Evolutionary conservation across 2,329 filamentous ascomycete species (phyloP).

Genomic region (Penicillium sp.): DNA sequence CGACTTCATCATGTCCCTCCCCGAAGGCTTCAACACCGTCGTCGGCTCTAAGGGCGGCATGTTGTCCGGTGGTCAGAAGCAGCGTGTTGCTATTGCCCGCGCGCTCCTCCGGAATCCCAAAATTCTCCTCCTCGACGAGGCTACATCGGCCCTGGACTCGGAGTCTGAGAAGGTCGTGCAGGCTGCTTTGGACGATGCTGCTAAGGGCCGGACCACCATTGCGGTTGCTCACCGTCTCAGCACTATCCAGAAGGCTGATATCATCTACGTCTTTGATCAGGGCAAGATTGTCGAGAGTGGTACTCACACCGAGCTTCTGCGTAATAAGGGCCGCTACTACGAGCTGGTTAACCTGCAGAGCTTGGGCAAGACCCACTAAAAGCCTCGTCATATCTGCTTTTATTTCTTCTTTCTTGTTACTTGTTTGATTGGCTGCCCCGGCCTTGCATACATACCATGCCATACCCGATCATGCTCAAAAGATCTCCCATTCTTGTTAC

Average conservation of each 20-base stretch:
- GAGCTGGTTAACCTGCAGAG: conserved; percentile 81
- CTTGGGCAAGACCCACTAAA: conserved; percentile 59
- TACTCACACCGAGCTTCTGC: conserved; percentile 73
- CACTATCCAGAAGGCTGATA: conserved; percentile 91
- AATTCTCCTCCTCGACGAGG: conserved; percentile 81
- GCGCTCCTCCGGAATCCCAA: conserved; percentile 89
- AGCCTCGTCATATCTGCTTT: not conserved
- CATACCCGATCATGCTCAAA: not conserved
- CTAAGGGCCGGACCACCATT: conserved; percentile 84
- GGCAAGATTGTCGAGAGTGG: conserved; percentile 84
- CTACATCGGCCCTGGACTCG: conserved; percentile 57
- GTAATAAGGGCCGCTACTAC: conserved; percentile 69
- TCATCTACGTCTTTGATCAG: conserved; percentile 96
- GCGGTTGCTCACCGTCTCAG: conserved; percentile 89
- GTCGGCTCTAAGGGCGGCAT: conserved; percentile 86
- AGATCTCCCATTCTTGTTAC: not conserved
- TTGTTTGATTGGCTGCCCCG: not conserved
- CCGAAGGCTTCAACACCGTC: conserved; percentile 80
- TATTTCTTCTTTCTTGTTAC: conserved; percentile 2
- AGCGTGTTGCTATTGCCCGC: conserved; percentile 89
- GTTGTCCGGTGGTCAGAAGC: conserved; percentile 89
- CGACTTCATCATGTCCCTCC: conserved; percentile 84
- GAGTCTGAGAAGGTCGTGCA: conserved; percentile 60
- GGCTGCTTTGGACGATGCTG: conserved; percentile 75
- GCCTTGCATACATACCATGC: not conserved